Evolutionary conservation across 2,329 filamentous ascomycete species (phyloP), one percentile per base, ranked within the genome.

Genomic region (Ambrosiella beaveri): DNA sequence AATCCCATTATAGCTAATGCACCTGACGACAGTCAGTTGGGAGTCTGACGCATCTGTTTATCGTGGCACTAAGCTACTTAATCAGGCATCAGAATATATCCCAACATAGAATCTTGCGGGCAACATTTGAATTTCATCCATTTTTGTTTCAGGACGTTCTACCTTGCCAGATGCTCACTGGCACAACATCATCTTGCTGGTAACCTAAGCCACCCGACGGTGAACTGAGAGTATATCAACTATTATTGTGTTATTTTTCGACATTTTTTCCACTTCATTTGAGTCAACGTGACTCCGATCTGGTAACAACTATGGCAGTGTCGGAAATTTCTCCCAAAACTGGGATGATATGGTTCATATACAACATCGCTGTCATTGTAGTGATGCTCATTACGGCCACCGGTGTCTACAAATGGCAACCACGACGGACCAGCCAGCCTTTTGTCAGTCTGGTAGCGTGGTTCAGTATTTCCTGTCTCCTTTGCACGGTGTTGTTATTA

Each of bases 321-420:
- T 41, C 27, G 7, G 39, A 41, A n/a, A 11, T 41, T 41, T 2
- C 39, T 8, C n/a, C 47, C 7, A 49, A 94, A 69, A 86, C 85
- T 58, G 88, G 86, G 66, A 77, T 97, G 64, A 97, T 97, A 70
- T 98, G 93, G 93, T 83, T 93, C 62, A 81, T 90, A 57, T 98
- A 97, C 70, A 88, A 85, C 61, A 79, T 91, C 61, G 90, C 87
- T 58, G 77, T 97, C 54, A 83, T 70, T 61, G 73, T 95, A 58
- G 81, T 91, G 62, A 79, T 95, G 56, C 73, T 84, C 63, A 83
- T 88, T 59, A 85, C 90, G 57, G 80, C 84, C 62, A 80, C 94
- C 65, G 96, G 94, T 63, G 88, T 93, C 62, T 91, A 91, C 71
- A 80, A 88, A 64, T 97, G 95, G 77, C 91, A 97, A 69, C 83